A percentile compares a stretch with the other conserved stretches of the same genome.
phyloP scores from a whole-genome alignment of 1,139 yeast species.

The Suhomyces bolitotheri region DNA sequence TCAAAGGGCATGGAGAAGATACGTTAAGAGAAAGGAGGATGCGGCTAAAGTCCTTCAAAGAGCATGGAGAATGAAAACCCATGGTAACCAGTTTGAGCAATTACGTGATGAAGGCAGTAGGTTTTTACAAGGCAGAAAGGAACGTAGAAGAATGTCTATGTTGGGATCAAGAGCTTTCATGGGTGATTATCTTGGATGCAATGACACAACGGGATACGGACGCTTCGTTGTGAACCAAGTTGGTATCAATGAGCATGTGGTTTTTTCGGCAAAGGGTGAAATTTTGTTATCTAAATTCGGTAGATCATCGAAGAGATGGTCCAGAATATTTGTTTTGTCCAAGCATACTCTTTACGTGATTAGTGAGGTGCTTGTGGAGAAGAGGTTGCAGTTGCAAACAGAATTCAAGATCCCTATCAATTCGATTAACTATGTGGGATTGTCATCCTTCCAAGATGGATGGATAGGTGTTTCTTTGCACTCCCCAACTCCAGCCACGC shows the following conservation, averaged over 20 bases:
- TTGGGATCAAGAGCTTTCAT: conserved; percentile 87
- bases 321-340: conserved; percentile 73
- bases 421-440: conserved; percentile 61
- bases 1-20: conserved; percentile 95
- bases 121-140: conserved; percentile 72
- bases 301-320: conserved; percentile 79
- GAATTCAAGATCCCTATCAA: conserved; percentile 67
- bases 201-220: conserved; percentile 70
- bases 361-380: conserved; percentile 70
- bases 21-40: conserved; percentile 75
- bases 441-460: conserved; percentile 83
- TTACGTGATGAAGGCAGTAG: conserved; percentile 81
- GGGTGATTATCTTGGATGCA: conserved; percentile 93
- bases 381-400: conserved; percentile 63
- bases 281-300: conserved; percentile 84
- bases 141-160: conserved; percentile 85
- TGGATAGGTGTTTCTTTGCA: conserved; percentile 81
- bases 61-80: conserved; percentile 78
- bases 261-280: conserved; percentile 83
- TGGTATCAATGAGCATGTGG: conserved; percentile 68
- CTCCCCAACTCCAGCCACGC: conserved; percentile 51
- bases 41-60: conserved; percentile 85
- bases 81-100: conserved; percentile 80
- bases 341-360: conserved; percentile 62
- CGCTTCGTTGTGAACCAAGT: conserved; percentile 64